Evolutionary conservation across 148 eudicot species (phyloP), one percentile per base, ranked within the genome.

Genomic region (Gaultheria prostrata): DNA sequence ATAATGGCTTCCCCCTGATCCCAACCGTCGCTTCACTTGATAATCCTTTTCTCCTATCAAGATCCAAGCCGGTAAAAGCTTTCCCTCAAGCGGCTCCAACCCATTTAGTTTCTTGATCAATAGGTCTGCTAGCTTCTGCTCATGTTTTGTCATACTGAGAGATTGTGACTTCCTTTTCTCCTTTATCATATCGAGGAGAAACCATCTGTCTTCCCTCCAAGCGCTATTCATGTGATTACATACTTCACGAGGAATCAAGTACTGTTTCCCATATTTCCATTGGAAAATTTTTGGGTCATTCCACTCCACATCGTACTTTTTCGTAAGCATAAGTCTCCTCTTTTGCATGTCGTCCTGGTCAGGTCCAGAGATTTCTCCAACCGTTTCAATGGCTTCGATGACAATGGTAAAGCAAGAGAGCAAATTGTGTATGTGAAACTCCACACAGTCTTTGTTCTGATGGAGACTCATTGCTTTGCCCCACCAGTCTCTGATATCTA

Each of bases 331-430:
- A 67, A 82, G 86, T 65, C 93, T 84, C 80, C 85, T 90, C 91
- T 87, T 93, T 75, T 92, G 90, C 94, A 93, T 93, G 59, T 89
- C 94, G 11, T 93, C 96, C 8, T 87, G 82, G 75, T 92, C 92
- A 0, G 85, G 81, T 18, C 88, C 93, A 0, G 93, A 91, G 48
- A 92, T 87, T 63, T 93, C 93, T 15, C 91, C 93, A 10, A 89
- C 92, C 30, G 87, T 84, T 85, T 93, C 96, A 15, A 93, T 87
- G 18, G 96, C 89, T 80, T 93, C 96, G 21, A 93, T 81, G 14
- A 87, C 92, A 11, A 88, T 84, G 5, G 93, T 82, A 20, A 91
- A 92, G 84, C 89, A 87, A 20, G 86, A 88, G 32, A 90, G 65
- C 77, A 93, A 78, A 83, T 93, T 92, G 73, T 91, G 94, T 49